Evolutionary conservation across 1,139 yeast genomes (phyloP).

Genomic region (Yamadazyma oceani): DNA sequence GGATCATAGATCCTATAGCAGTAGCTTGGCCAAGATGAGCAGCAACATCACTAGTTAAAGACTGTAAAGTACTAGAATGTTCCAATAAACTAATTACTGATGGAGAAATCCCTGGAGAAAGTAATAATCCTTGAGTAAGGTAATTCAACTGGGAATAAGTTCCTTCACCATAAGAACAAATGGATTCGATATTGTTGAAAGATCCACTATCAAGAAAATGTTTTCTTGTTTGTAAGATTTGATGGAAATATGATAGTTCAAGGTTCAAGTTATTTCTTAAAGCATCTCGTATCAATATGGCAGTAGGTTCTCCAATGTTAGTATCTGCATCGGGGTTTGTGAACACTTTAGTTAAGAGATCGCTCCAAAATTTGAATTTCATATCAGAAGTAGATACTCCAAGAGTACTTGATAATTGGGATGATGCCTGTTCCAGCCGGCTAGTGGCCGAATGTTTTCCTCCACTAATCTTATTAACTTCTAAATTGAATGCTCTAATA

Average conservation of each 20-base stretch:
- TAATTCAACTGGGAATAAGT: constrained; percentile 75
- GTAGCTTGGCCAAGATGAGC: constrained; percentile 87
- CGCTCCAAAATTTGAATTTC: constrained; percentile 65
- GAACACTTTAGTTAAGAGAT: constrained; percentile 44
- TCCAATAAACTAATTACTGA: constrained; percentile 53
- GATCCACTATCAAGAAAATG: constrained; percentile 45
- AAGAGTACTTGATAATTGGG: constrained; percentile 28
- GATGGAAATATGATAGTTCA: constrained; percentile 56
- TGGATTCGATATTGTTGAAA: constrained; percentile 55
- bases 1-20: constrained; percentile 64
- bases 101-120: constrained; percentile 61
- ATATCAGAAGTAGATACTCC: constrained; percentile 52
- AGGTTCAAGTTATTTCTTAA: constrained; percentile 50
- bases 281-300: constrained; percentile 53
- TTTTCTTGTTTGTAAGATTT: constrained; percentile 61
- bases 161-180: constrained; percentile 82
- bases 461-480: constrained; percentile 59
- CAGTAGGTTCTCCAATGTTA: constrained; percentile 64
- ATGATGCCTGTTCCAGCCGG: constrained; percentile 33
- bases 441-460: constrained; percentile 42
- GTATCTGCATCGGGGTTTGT: constrained; percentile 37
- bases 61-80: constrained; percentile 42
- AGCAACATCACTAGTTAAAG: constrained; percentile 55
- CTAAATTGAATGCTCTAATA: constrained; percentile 66
- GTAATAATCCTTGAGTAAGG: constrained; percentile 58